A percentile compares a stretch with the other conserved stretches of the same genome.
These are phyloP conservation scores for Alternaria incomplexa DNA, from an alignment of 2,329 filamentous ascomycete genomes.

Conservation along the genomic window DNA sequence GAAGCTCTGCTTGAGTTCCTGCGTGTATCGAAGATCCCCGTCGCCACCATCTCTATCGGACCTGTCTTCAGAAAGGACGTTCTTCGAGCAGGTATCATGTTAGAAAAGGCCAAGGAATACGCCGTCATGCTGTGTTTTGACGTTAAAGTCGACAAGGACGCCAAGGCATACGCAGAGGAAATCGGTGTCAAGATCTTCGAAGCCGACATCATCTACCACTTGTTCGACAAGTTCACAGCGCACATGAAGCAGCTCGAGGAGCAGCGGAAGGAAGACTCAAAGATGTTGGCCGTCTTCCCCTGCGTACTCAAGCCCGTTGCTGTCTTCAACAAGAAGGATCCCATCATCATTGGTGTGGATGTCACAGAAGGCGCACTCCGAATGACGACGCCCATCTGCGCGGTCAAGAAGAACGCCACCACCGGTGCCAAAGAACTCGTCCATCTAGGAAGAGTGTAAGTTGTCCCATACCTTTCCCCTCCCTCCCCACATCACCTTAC, in stretches of 20 bases:
- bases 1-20: slow-evolving; percentile 97
- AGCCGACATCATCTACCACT: slow-evolving; percentile 97
- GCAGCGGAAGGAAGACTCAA: slow-evolving; percentile 95
- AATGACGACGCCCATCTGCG: slow-evolving; percentile 88
- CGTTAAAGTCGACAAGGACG: slow-evolving; percentile 98
- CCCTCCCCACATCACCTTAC: background rate
- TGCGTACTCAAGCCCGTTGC: slow-evolving; percentile 89
- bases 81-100: slow-evolving; percentile 90
- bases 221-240: slow-evolving; percentile 95
- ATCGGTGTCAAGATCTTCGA: slow-evolving; percentile 97
- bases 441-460: slow-evolving; percentile 89
- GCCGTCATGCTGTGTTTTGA: slow-evolving; percentile 99
- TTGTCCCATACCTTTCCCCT: slow-evolving; percentile 31
- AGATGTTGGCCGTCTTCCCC: slow-evolving; percentile 95
- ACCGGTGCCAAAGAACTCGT: slow-evolving; percentile 86
- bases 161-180: slow-evolving; percentile 86
- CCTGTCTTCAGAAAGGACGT: slow-evolving; percentile 98
- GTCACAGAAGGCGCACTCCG: slow-evolving; percentile 88
- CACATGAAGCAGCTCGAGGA: slow-evolving; percentile 88
- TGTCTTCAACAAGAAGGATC: slow-evolving; percentile 97
- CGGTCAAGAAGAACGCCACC: slow-evolving; percentile 78
- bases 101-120: slow-evolving; percentile 92
- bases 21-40: slow-evolving; percentile 93
- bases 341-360: slow-evolving; percentile 94
- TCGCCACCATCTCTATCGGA: slow-evolving; percentile 95